Evolutionary conservation across 2,329 filamentous ascomycete genomes (phyloP), one percentile per base, ranked within the genome.

Genomic region (Fusarium sambucinum): DNA sequence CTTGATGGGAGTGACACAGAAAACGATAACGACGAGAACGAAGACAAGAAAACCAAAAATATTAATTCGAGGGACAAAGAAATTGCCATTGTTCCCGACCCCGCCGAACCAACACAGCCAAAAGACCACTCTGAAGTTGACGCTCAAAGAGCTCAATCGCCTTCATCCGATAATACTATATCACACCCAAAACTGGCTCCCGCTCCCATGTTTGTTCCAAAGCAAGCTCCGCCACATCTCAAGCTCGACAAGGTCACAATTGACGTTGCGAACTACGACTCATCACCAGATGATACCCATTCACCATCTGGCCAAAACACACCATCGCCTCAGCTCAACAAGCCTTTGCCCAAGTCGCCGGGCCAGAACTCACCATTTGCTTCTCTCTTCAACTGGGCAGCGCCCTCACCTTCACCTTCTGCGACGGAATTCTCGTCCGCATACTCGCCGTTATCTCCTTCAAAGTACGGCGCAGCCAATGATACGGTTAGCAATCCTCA

Each of bases 271-370:
- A 69, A 72, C 60, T 72, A 73, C 62, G 72, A 77, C 45, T 67
- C 60, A 32, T 62, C 71, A 59, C 70, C 70, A 42, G 67, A 71
- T 52, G 66, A 62, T 29, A 59, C 63, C 9, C 71, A 73, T 32
- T 75, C 77, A 30, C 75, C 72, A 38, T 75, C 77, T 19, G 66
- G 69, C 14, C 71, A 67, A 25, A 63, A 73, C 35, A 68, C 69
- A 41, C 41, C 41, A 38, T 50, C 47, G 13, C 80, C 80, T 11
- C 79, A 84, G 67, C 80, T 84, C 41, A 84, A 87, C 76, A 87
- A 87, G 68, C 84, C 84, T 27, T 74, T 86, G 6, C 85, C 86
- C 13, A 87, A 81, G 66, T 88, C 86, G 9, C 86, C 86, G 4
- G 77, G 77, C 56, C 84, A 60, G 75, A 76, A 69, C 78, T 85